Conservation (phyloP, 2,329 filamentous ascomycete genomes). For the Corinectria fuckeliana region DNA sequence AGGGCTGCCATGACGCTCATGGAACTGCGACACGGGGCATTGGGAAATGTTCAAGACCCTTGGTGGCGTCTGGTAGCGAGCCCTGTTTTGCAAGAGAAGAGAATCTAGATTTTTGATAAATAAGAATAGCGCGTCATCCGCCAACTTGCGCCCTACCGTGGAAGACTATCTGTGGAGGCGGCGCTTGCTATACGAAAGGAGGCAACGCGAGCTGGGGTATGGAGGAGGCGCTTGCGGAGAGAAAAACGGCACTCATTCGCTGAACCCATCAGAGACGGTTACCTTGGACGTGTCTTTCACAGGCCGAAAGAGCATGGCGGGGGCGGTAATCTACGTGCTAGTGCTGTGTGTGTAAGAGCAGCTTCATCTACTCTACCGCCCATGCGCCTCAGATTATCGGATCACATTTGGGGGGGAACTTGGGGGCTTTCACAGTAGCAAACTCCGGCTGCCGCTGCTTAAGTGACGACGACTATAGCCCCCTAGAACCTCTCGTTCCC, state of each 20-base stretch:
- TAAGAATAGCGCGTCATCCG: conserved; percentile 25
- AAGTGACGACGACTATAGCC: background rate
- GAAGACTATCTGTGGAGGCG: background rate
- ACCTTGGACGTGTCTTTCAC: background rate
- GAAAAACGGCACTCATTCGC: background rate
- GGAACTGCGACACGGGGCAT: conserved; percentile 11
- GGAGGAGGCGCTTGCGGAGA: background rate
- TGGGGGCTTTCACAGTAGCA: background rate
- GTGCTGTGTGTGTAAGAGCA: background rate
- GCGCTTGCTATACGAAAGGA: background rate
- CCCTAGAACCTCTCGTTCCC: background rate
- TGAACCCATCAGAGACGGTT: background rate
- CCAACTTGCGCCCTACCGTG: background rate
- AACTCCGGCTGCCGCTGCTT: background rate
- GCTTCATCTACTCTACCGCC: conserved; percentile 26
- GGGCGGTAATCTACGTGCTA: background rate
- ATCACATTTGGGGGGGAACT: conserved; percentile 7
- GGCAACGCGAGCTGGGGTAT: background rate
- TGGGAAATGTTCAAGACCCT: conserved; percentile 4
- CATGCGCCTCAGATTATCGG: conserved; percentile 15
- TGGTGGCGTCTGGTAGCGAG: conserved; percentile 16
- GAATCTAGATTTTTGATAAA: conserved; percentile 39
- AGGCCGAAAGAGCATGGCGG: background rate
- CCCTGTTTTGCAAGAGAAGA: conserved; percentile 25
- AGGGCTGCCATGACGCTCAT: conserved; percentile 8